Conservation (phyloP, 495 filamentous ascomycete genomes). For the Xylaria castorea region DNA sequence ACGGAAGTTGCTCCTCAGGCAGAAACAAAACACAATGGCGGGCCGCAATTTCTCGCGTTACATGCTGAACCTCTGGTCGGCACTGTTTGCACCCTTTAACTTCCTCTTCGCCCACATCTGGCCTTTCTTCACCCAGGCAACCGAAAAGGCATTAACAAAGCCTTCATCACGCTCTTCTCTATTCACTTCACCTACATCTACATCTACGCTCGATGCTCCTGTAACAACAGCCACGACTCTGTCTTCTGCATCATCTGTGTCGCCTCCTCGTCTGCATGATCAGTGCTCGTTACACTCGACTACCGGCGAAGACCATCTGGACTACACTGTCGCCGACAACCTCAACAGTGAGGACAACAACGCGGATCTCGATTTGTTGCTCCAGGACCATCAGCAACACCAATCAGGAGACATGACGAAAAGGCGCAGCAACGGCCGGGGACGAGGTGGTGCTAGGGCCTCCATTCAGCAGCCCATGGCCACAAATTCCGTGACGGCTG, state of each 20-base stretch:
- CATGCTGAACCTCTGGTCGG: slow-evolving; percentile 41
- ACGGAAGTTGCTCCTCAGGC: slow-evolving; percentile 27
- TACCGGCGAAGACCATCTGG: background rate
- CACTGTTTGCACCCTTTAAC: slow-evolving; percentile 44
- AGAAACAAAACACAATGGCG: slow-evolving; percentile 38
- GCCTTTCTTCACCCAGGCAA: slow-evolving; percentile 31
- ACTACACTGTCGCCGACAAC: background rate
- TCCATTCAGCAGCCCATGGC: slow-evolving; percentile 20
- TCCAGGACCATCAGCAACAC: background rate
- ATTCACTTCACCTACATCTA: background rate
- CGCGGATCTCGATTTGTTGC: slow-evolving; percentile 26
- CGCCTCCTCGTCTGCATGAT: slow-evolving; percentile 2
- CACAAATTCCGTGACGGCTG: slow-evolving; percentile 26
- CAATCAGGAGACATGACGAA: slow-evolving; percentile 30
- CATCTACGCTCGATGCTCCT: background rate
- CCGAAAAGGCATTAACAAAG: background rate
- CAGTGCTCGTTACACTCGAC: slow-evolving; percentile 19
- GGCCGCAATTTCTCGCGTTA: slow-evolving; percentile 46
- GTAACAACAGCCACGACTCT: slow-evolving; percentile 3
- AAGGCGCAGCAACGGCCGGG: slow-evolving; percentile 35
- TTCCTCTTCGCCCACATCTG: slow-evolving; percentile 39
- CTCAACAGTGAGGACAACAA: slow-evolving; percentile 2
- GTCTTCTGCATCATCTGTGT: slow-evolving; percentile 18
- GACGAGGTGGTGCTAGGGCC: slow-evolving; percentile 31
- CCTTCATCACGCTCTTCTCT: slow-evolving; percentile 1